Base-by-base conservation (phyloP, 78 protist genomes). In the Dictyostelium capitatum region DNA sequence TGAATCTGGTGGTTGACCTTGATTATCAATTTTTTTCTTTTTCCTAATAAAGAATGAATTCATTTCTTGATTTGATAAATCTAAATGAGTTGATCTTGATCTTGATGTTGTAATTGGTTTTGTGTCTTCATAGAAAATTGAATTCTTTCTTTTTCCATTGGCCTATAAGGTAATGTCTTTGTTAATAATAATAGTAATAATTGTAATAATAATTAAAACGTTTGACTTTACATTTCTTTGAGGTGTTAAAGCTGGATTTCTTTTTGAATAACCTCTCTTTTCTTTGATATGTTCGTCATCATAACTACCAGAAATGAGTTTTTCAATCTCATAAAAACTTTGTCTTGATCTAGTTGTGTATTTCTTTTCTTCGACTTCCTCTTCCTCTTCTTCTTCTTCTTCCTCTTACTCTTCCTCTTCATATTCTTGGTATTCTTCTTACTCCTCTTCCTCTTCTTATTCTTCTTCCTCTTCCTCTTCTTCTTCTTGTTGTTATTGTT, bases 321-420 rank as follows among this genome's bases (percentile, higher is more conserved):
- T 7, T 0, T 62, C 70, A 62, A 4, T 62, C 6, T 62, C 70
- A 25, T 23, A 23, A 19, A 62, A 62, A 25, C 14, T 62, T 62
- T 23, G 41, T 73, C 91, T 83, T 17, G 91, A 82, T 83, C 91
- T 70, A 56, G 57, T 41, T 25, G 17, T 46, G 25, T 75, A 48
- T 37, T 82, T 53, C 15, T 28, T 20, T 50, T 70, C 67, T 47
- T 82, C 74, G 11, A 51, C 82, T 23, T 83, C 74, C 15, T 83
- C 78, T 6, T 70, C 74, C 10, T 69, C 81, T 7, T 3, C 74
- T 7, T 73, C 69, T 6, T 82, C 91, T 43, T 57, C 82, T 4
- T 83, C 73, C 5, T 83, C 82, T 0, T 57, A 59, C 14, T 70
- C 91, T 25, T 73, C 62, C 0, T 57, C 91, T 3, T 57, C 91